These are phyloP conservation scores for Limonomyces culmigenus DNA, from an alignment of 1,284 basidiomycete species.

Conservation along the genomic window DNA sequence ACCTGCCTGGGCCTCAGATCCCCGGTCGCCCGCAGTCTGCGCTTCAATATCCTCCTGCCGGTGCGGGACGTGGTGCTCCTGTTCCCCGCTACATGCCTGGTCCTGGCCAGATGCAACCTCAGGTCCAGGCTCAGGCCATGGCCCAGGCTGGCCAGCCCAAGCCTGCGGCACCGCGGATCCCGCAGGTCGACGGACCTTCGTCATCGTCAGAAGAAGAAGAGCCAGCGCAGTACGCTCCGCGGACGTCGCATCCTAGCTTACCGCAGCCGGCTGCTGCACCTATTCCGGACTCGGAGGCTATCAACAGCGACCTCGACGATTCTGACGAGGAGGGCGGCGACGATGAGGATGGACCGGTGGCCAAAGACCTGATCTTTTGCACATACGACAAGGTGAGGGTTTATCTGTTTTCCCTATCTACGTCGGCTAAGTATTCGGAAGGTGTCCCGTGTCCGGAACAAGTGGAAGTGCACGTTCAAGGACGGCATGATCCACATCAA, in stretches of 20 bases:
- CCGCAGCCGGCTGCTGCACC: slow-evolving; percentile 15
- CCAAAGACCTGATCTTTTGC: slow-evolving; percentile 91
- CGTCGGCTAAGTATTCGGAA: slow-evolving; percentile 18
- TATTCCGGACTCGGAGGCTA: slow-evolving; percentile 56
- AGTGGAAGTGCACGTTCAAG: slow-evolving; percentile 99
- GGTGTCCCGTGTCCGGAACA: slow-evolving; percentile 98
- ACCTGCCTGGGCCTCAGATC: slow-evolving; percentile 45
- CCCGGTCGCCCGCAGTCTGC: slow-evolving; percentile 27
- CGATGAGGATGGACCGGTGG: slow-evolving; percentile 56
- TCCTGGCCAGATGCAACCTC: no score
- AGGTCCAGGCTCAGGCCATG: no score
- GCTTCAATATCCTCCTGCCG: slow-evolving; percentile 20
- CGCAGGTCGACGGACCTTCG: slow-evolving; percentile 46
- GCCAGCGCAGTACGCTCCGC: slow-evolving; percentile 40
- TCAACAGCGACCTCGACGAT: slow-evolving; percentile 94
- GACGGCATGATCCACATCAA: slow-evolving; percentile 98
- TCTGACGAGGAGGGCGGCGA: slow-evolving; percentile 72
- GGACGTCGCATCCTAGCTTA: slow-evolving; percentile 21
- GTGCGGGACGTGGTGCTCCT: slow-evolving; percentile 6
- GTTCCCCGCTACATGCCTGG: no score
- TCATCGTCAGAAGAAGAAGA: slow-evolving; percentile 45
- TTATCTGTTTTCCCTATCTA: slow-evolving; percentile 3
- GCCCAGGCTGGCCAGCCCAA: no score
- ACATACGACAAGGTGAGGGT: slow-evolving; percentile 88
- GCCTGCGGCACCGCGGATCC: no score